A percentile compares a stretch with the other conserved stretches of the same genome.
Conservation (phyloP, 192 early-diverging fungal species). For the Backusella luteola region DNA sequence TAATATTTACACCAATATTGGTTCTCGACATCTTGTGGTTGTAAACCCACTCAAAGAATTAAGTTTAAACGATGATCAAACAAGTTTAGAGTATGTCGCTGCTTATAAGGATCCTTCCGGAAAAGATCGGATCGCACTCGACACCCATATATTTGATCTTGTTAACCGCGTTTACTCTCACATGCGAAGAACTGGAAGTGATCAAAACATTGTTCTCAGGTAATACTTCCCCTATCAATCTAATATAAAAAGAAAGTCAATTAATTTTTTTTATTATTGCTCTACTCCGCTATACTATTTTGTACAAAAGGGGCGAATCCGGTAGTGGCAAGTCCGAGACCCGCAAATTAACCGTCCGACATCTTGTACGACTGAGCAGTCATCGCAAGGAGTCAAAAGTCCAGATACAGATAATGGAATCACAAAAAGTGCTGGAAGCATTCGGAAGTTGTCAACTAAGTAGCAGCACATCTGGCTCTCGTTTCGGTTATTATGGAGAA, state of each 20-base stretch:
- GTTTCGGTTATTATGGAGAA: conserved; percentile 87
- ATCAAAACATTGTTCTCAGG: conserved; percentile 71
- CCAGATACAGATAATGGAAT: conserved; percentile 66
- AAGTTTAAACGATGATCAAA: conserved; percentile 45
- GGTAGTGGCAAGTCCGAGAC: conserved; percentile 84
- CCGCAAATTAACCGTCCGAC: conserved; percentile 66
- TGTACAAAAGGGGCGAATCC: conserved; percentile 65
- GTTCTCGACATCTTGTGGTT: conserved; percentile 45
- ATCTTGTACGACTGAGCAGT: conserved; percentile 78
- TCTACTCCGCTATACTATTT: not conserved
- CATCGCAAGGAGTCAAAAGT: conserved; percentile 75
- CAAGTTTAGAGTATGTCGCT: conserved; percentile 52
- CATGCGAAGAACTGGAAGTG: conserved; percentile 66
- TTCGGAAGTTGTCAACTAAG: conserved; percentile 74
- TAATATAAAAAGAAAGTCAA: conserved; percentile 11
- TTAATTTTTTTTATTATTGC: not conserved
- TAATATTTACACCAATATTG: conserved; percentile 52
- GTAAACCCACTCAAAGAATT: conserved; percentile 54
- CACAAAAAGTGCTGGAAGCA: conserved; percentile 72
- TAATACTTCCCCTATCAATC: conserved; percentile 16
- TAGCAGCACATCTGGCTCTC: conserved; percentile 63
- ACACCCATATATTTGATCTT: conserved; percentile 69
- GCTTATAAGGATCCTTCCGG: conserved; percentile 42
- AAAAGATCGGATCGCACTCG: conserved; percentile 43
- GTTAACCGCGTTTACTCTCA: conserved; percentile 70